A percentile compares a stretch with the other conserved stretches of the same genome.
Conservation (phyloP, 2,329 filamentous ascomycete species). For the Bipolaris bicolor region DNA sequence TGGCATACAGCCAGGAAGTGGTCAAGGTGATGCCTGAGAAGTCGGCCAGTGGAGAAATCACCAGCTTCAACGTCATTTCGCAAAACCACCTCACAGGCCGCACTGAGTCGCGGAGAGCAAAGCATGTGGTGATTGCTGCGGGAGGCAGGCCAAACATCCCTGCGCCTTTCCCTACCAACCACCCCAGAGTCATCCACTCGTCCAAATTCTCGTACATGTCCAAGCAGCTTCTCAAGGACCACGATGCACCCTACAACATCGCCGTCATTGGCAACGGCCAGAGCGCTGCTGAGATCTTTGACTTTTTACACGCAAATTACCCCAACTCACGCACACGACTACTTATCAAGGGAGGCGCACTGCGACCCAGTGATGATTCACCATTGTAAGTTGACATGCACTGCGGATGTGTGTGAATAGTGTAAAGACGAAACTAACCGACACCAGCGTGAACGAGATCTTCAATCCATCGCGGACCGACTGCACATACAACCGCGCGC, state of each 20-base stretch:
- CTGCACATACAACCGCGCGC: slow-evolving; percentile 71
- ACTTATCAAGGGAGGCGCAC: slow-evolving; percentile 80
- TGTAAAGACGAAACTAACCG: slow-evolving; percentile 33
- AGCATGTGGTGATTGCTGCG: slow-evolving; percentile 73
- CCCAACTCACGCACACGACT: slow-evolving; percentile 79
- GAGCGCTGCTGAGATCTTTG: slow-evolving; percentile 93
- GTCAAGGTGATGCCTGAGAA: slow-evolving; percentile 69
- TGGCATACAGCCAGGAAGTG: slow-evolving; percentile 80
- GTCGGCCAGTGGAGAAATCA: slow-evolving; percentile 59
- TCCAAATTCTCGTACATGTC: slow-evolving; percentile 78
- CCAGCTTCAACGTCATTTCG: slow-evolving; percentile 71
- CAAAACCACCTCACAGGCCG: slow-evolving; percentile 65
- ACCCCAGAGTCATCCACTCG: slow-evolving; percentile 82
- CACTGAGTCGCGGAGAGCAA: slow-evolving; percentile 61
- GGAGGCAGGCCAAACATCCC: slow-evolving; percentile 75
- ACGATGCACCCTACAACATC: slow-evolving; percentile 68
- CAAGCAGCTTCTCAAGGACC: slow-evolving; percentile 64
- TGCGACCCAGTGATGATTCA: slow-evolving; percentile 92
- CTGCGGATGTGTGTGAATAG: background rate
- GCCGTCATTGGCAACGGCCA: slow-evolving; percentile 90
- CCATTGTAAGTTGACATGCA: slow-evolving; percentile 75
- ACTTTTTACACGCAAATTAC: slow-evolving; percentile 81
- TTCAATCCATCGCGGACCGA: slow-evolving; percentile 91
- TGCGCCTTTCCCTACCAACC: slow-evolving; percentile 68
- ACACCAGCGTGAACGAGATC: slow-evolving; percentile 82